Evolutionary conservation across 1,284 basidiomycete genomes (phyloP).

Genomic region (Pseudozyma sp.): DNA sequence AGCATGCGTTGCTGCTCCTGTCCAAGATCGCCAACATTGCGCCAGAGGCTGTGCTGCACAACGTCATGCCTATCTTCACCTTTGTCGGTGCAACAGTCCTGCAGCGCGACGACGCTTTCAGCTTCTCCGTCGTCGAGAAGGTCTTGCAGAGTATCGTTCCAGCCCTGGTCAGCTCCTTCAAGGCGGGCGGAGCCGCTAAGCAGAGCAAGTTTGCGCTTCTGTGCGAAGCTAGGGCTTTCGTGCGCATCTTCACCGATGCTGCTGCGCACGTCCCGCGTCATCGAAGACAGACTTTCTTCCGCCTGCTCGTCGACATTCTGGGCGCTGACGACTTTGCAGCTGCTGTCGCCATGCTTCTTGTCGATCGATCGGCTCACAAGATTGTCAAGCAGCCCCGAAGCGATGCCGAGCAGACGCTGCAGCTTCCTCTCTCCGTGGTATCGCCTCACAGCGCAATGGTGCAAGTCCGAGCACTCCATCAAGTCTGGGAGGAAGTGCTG

Average conservation of each 20-base stretch:
- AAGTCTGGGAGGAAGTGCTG: constrained; percentile 55
- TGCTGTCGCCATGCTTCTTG: constrained; percentile 84
- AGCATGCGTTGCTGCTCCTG: constrained; percentile 91
- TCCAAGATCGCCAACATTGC: constrained; percentile 84
- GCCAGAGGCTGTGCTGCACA: constrained; percentile 90
- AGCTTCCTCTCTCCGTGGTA: constrained; percentile 74
- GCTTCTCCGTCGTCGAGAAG: constrained; percentile 94
- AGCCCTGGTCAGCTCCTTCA: constrained; percentile 76
- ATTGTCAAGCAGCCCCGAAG: constrained; percentile 74
- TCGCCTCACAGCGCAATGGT: constrained; percentile 74
- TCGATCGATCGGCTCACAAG: constrained; percentile 83
- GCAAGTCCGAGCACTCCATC: constrained; percentile 72
- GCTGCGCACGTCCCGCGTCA: constrained; percentile 87
- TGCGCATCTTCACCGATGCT: constrained; percentile 89
- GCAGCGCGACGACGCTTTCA: constrained; percentile 94
- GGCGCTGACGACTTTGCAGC: constrained; percentile 84
- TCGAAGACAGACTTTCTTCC: constrained; percentile 88
- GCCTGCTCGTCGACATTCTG: constrained; percentile 86
- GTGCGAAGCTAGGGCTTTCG: constrained; percentile 72
- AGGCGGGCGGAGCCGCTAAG: constrained; percentile 50
- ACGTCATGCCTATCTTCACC: constrained; percentile 98
- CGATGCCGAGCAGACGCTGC: constrained; percentile 71
- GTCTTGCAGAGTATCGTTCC: constrained; percentile 93
- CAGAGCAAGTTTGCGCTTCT: constrained; percentile 46
- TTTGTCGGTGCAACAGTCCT: constrained; percentile 98